A percentile compares a stretch with the other conserved stretches of the same genome.
Conservation (phyloP, 2,329 filamentous ascomycete species). For the Paramyrothecium roridum region DNA sequence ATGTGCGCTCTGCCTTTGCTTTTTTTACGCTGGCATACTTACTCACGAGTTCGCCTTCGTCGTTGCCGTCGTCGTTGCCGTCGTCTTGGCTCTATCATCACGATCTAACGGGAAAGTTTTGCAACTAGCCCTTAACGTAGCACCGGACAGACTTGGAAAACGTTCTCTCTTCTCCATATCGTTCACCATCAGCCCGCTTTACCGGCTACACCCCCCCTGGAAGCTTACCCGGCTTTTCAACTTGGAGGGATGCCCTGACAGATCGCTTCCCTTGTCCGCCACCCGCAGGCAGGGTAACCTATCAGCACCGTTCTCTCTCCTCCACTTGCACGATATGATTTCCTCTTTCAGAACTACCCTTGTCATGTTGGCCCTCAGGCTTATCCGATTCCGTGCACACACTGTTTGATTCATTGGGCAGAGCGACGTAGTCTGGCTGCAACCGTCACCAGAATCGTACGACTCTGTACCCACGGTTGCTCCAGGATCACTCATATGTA, state of each 20-base stretch:
- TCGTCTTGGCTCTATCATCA: no score
- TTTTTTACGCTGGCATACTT: no score
- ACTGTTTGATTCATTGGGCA: background rate
- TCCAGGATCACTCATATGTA: background rate
- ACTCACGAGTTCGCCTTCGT: no score
- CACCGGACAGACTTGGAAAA: background rate
- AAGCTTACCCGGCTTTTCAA: background rate
- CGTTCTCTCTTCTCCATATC: background rate
- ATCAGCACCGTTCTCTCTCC: background rate
- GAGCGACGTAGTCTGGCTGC: background rate
- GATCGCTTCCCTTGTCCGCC: background rate
- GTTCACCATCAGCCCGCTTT: background rate
- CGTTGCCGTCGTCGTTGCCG: no score
- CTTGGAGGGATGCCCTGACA: background rate
- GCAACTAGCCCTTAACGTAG: no score
- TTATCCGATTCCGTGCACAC: background rate
- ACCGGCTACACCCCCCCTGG: background rate
- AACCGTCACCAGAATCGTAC: background rate
- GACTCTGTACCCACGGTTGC: background rate
- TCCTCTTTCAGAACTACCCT: background rate
- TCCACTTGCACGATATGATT: slow-evolving; percentile 1
- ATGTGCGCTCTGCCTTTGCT: background rate
- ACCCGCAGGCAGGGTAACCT: background rate
- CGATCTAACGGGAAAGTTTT: no score
- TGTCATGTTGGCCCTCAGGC: background rate